A percentile compares a stretch with the other conserved stretches of the same genome.
phyloP scores from a whole-genome alignment of 768 basidiomycete species.

The Candolleomyces eurysporus region DNA sequence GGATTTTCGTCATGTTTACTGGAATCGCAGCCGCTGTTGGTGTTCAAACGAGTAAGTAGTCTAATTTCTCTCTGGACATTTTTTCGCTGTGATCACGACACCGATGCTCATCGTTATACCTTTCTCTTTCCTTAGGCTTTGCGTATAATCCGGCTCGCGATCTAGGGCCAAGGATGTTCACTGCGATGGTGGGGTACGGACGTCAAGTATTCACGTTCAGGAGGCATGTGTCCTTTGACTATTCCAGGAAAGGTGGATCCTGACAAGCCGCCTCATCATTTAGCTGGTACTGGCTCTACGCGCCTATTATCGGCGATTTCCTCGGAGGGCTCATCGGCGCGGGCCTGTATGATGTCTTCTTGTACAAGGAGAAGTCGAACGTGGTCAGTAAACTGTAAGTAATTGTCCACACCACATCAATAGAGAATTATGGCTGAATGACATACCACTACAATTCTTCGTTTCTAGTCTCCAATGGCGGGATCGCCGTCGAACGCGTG shows the following conservation, averaged over 20 bases:
- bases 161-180: slow-evolving; percentile 64
- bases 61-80: not conserved
- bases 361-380: slow-evolving; percentile 44
- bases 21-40: slow-evolving; percentile 61
- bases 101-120: no score
- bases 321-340: slow-evolving; percentile 53
- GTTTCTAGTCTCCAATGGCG: no score
- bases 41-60: slow-evolving; percentile 51
- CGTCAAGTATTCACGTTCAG: slow-evolving; percentile 46
- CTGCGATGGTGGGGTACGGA: slow-evolving; percentile 72
- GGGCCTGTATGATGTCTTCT: slow-evolving; percentile 53
- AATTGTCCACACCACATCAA: no score
- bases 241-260: slow-evolving; percentile 14
- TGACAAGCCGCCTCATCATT: slow-evolving; percentile 3
- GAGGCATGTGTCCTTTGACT: slow-evolving; percentile 26
- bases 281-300: slow-evolving; percentile 75
- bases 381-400: not conserved
- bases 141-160: slow-evolving; percentile 73
- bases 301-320: slow-evolving; percentile 56
- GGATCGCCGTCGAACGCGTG: no score
- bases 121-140: slow-evolving; percentile 34
- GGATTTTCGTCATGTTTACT: slow-evolving; percentile 51
- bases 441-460: no score
- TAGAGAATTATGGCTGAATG: no score
- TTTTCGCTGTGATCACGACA: not conserved